Evolutionary conservation across 495 filamentous ascomycete genomes (phyloP).

Genomic region (Penicillium argentinense): DNA sequence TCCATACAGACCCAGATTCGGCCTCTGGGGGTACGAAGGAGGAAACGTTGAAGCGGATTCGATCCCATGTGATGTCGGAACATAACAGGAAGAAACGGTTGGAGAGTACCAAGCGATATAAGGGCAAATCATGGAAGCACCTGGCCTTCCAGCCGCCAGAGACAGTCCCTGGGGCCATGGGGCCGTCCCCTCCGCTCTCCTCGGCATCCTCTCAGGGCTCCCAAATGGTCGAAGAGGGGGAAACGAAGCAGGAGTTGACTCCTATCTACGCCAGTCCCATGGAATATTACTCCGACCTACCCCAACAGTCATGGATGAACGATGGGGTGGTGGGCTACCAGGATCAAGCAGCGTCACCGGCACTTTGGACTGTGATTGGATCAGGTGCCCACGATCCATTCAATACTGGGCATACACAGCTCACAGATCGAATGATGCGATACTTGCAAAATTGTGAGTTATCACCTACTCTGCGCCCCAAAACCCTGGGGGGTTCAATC

Average conservation of each 20-base stretch:
- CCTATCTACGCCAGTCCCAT: not conserved
- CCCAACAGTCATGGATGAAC: constrained; percentile 6
- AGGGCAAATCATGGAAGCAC: constrained; percentile 46
- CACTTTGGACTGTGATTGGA: constrained; percentile 31
- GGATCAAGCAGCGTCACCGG: not conserved
- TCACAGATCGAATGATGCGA: constrained; percentile 44
- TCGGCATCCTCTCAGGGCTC: constrained; percentile 16
- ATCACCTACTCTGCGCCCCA: not conserved
- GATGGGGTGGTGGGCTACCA: constrained; percentile 15
- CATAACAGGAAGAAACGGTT: constrained; percentile 51
- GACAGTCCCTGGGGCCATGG: constrained; percentile 22
- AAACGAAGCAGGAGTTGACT: constrained; percentile 13
- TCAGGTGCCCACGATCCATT: constrained; percentile 44
- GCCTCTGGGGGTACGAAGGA: constrained; percentile 41
- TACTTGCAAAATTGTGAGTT: constrained; percentile 45
- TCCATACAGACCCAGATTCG: constrained; percentile 43
- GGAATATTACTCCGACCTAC: constrained; percentile 11
- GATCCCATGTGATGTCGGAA: constrained; percentile 53
- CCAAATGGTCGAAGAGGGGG: constrained; percentile 6
- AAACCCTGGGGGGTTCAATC: not conserved
- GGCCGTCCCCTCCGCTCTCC: constrained; percentile 10
- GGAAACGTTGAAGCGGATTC: constrained; percentile 49
- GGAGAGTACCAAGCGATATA: constrained; percentile 45
- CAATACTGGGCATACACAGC: constrained; percentile 38
- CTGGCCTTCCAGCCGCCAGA: constrained; percentile 40